These are phyloP conservation scores for Globisporangium acanthophoron DNA, from an alignment of 352 stramenopile genomes.

Conservation along the genomic window DNA sequence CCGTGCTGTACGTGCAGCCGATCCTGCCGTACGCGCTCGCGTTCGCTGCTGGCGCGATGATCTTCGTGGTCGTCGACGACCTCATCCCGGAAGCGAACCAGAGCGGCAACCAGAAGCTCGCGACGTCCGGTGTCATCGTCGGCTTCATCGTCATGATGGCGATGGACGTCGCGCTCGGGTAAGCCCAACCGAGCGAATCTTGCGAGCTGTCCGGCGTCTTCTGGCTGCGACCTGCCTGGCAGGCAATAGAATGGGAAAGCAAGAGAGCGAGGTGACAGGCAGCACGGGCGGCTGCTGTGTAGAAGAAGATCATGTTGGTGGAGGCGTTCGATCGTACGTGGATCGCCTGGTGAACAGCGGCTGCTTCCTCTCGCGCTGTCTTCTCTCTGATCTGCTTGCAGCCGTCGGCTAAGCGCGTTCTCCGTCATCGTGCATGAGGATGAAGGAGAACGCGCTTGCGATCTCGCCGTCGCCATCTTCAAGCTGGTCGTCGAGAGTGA, in stretches of 20 bases:
- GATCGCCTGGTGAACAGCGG: background rate
- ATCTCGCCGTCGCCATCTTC: slow-evolving; percentile 2
- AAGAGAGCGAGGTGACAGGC: background rate
- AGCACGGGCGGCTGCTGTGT: background rate
- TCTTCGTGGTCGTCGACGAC: slow-evolving; percentile 91
- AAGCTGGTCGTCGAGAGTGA: slow-evolving; percentile 1
- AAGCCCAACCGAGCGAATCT: background rate
- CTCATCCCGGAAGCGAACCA: slow-evolving; percentile 87
- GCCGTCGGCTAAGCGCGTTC: background rate
- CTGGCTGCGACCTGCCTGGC: background rate
- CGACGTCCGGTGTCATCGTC: slow-evolving; percentile 80
- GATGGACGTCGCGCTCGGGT: slow-evolving; percentile 84
- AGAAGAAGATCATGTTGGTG: background rate
- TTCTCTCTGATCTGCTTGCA: background rate
- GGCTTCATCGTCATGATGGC: slow-evolving; percentile 92
- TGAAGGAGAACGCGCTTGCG: slow-evolving; percentile 33
- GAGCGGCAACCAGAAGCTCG: slow-evolving; percentile 85
- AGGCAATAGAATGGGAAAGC: background rate
- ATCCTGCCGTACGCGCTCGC: slow-evolving; percentile 89
- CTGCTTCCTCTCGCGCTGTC: background rate
- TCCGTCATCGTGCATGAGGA: slow-evolving; percentile 43
- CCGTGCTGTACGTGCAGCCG: slow-evolving; percentile 82
- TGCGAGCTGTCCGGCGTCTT: background rate
- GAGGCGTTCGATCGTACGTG: background rate
- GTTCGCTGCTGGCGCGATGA: slow-evolving; percentile 89